These are phyloP conservation scores for Lichtheimia hyalospora DNA, from an alignment of 371 early-diverging fungal species.

Conservation along the genomic window DNA sequence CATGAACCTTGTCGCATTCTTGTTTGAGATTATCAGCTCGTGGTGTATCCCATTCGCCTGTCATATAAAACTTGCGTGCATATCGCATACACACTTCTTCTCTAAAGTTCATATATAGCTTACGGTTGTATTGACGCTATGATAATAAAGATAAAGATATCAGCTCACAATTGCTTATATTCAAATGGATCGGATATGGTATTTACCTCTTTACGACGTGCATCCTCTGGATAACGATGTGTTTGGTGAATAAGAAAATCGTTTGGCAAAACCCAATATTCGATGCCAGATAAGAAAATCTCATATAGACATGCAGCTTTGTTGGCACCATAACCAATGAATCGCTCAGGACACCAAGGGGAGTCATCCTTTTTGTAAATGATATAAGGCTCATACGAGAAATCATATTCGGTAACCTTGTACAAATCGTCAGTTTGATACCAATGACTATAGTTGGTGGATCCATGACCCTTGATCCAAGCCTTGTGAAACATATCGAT, in stretches of 20 bases:
- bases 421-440: constrained; percentile 49
- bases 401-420: constrained; percentile 60
- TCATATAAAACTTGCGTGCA: constrained; percentile 54
- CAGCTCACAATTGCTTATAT: neutral
- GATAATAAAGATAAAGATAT: constrained; percentile 1
- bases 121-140: constrained; percentile 64
- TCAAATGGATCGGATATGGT: neutral
- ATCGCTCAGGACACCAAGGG: constrained; percentile 77
- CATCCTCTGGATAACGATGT: constrained; percentile 64
- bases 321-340: constrained; percentile 74
- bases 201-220: constrained; percentile 62
- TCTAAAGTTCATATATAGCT: constrained; percentile 63
- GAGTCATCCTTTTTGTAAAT: constrained; percentile 60
- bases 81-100: constrained; percentile 68
- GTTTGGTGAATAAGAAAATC: constrained; percentile 72
- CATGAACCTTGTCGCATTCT: constrained; percentile 51
- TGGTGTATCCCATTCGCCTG: constrained; percentile 49
- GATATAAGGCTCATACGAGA: constrained; percentile 70
- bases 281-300: constrained; percentile 65
- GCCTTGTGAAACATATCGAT: constrained; percentile 63
- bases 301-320: constrained; percentile 75
- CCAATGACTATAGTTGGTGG: constrained; percentile 63
- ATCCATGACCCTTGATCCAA: constrained; percentile 67
- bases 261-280: constrained; percentile 63
- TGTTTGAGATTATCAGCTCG: constrained; percentile 50